phyloP scores from a whole-genome alignment of 352 stramenopile genomes.

The Phytophthora hibernalis region DNA sequence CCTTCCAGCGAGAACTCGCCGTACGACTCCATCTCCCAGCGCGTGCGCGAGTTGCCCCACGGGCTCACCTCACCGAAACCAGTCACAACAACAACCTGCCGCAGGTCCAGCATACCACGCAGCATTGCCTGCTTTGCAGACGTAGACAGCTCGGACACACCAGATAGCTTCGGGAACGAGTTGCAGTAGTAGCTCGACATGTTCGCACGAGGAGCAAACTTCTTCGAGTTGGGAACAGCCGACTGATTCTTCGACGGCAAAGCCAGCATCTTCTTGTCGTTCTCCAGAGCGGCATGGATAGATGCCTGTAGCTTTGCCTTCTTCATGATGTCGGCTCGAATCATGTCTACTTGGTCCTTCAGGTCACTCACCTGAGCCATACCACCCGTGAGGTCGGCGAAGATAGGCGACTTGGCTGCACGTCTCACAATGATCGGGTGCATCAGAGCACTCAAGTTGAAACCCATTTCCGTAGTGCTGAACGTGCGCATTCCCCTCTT shows the following conservation, averaged over 20 bases:
- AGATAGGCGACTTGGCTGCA: constrained; percentile 75
- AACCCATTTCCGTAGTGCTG: constrained; percentile 89
- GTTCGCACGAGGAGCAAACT: constrained; percentile 63
- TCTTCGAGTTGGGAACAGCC: constrained; percentile 20
- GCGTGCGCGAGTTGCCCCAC: constrained; percentile 86
- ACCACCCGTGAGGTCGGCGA: constrained; percentile 81
- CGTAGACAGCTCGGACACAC: constrained; percentile 42
- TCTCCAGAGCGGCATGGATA: constrained; percentile 47
- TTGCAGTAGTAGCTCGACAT: constrained; percentile 81
- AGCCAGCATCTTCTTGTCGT: constrained; percentile 45
- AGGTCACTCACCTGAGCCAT: constrained; percentile 83
- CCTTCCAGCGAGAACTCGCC: constrained; percentile 91
- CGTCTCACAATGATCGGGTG: constrained; percentile 80
- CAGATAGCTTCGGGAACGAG: constrained; percentile 66
- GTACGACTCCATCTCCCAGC: constrained; percentile 92
- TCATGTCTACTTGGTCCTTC: constrained; percentile 65
- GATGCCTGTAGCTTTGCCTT: constrained; percentile 66
- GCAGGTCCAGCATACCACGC: constrained; percentile 82
- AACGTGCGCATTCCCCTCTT: constrained; percentile 87
- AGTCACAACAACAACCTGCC: constrained; percentile 84
- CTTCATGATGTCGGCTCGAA: constrained; percentile 61
- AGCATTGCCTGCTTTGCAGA: constrained; percentile 54
- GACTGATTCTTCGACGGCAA: constrained; percentile 31
- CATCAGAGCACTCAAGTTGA: constrained; percentile 87
- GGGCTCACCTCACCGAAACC: constrained; percentile 90